Evolutionary conservation across 1,284 basidiomycete genomes (phyloP).

Genomic region (Rhodotorula sp.): DNA sequence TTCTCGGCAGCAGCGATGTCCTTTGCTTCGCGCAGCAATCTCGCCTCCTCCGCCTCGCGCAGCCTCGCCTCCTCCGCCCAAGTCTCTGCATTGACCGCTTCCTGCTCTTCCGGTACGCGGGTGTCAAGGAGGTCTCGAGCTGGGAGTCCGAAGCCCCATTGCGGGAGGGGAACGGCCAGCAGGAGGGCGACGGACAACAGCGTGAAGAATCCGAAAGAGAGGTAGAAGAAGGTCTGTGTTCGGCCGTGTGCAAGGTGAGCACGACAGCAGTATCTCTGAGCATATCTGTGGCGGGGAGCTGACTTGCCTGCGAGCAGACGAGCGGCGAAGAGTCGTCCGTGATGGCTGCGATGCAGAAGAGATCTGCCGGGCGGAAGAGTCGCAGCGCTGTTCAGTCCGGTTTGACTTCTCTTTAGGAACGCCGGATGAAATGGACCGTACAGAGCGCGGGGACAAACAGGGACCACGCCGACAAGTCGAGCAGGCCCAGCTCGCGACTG

Average conservation of each 20-base stretch:
- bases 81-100: background rate
- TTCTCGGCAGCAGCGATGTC: background rate
- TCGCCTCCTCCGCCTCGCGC: conserved; percentile 3
- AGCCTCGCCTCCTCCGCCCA: background rate
- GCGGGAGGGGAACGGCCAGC: conserved; percentile 5
- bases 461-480: conserved; percentile 10
- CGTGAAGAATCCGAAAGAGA: conserved; percentile 20
- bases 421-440: background rate
- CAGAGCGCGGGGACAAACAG: conserved; percentile 13
- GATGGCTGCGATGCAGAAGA: conserved; percentile 13
- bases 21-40: background rate
- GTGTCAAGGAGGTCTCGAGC: conserved; percentile 3
- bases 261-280: background rate
- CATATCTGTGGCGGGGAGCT: background rate
- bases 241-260: too few species aligned
- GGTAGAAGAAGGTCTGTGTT: conserved; percentile 22
- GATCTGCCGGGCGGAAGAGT: background rate
- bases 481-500: background rate
- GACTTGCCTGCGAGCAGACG: conserved; percentile 11
- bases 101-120: background rate
- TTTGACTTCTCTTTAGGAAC: background rate
- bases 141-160: conserved; percentile 12
- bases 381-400: too few species aligned
- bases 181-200: conserved; percentile 17
- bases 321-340: conserved; percentile 15